These are phyloP conservation scores for Allium sativum DNA, from an alignment of 106 monocot species.

Conservation along the genomic window DNA sequence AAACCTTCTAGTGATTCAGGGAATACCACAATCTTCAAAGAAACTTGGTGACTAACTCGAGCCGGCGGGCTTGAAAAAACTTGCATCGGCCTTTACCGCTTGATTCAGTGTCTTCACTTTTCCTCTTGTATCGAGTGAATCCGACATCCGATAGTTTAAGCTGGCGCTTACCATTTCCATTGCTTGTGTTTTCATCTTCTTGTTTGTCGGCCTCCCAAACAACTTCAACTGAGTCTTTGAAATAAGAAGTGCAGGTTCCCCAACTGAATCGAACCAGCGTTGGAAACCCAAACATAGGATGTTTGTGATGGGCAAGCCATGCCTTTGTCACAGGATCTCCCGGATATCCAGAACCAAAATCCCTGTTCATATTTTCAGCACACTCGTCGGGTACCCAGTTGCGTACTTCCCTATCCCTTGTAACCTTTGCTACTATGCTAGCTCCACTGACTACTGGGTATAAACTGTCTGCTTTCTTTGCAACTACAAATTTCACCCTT, in stretches of 20 bases:
- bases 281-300: constrained; percentile 84
- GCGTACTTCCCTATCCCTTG: constrained; percentile 58
- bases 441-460: constrained; percentile 98
- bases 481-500: constrained; percentile 79
- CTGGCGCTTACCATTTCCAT: constrained; percentile 44
- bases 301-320: constrained; percentile 73
- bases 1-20: too few species aligned
- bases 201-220: constrained; percentile 74
- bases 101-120: constrained; percentile 70
- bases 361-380: constrained; percentile 50
- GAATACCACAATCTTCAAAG: background rate
- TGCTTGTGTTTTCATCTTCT: constrained; percentile 49
- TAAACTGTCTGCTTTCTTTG: constrained; percentile 94
- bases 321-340: constrained; percentile 88
- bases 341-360: constrained; percentile 82
- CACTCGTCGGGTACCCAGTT: constrained; percentile 76
- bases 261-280: constrained; percentile 87
- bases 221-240: constrained; percentile 60
- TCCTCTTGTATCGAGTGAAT: constrained; percentile 62
- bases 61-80: constrained; percentile 80
- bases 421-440: constrained; percentile 95
- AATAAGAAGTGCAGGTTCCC: constrained; percentile 79
- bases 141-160: constrained; percentile 69
- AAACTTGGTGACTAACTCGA: constrained; percentile 51
- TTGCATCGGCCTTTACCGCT: constrained; percentile 83